These are phyloP conservation scores for Rosa chinensis DNA, from an alignment of 306 rosid species.

Conservation along the genomic window DNA sequence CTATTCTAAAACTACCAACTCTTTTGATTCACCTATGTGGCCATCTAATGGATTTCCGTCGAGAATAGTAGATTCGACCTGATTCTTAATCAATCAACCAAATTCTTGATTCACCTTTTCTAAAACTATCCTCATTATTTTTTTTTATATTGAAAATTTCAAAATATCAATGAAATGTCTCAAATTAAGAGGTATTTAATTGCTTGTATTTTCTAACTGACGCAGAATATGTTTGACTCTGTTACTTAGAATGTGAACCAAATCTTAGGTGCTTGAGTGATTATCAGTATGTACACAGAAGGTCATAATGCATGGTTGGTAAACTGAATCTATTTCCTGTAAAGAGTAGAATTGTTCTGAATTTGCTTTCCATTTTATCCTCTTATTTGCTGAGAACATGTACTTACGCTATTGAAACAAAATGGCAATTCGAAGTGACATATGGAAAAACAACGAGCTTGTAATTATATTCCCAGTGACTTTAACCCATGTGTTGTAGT, in stretches of 20 bases:
- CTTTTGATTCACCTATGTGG: too few species aligned
- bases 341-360: neutral
- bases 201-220: neutral
- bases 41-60: too few species aligned
- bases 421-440: neutral
- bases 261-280: neutral
- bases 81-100: too few species aligned
- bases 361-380: neutral
- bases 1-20: too few species aligned
- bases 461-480: slow-evolving; percentile 33
- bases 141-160: too few species aligned
- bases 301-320: neutral
- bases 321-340: neutral
- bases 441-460: slow-evolving; percentile 26
- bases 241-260: neutral
- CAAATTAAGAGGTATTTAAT: too few species aligned
- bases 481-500: slow-evolving; percentile 46
- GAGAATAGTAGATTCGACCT: too few species aligned
- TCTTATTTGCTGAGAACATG: neutral
- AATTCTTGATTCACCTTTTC: too few species aligned
- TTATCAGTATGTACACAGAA: neutral
- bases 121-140: too few species aligned
- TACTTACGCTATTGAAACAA: neutral
- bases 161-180: too few species aligned
- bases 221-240: neutral